Conservation (phyloP, 345 rosid species). For the Limnanthes douglasii region DNA sequence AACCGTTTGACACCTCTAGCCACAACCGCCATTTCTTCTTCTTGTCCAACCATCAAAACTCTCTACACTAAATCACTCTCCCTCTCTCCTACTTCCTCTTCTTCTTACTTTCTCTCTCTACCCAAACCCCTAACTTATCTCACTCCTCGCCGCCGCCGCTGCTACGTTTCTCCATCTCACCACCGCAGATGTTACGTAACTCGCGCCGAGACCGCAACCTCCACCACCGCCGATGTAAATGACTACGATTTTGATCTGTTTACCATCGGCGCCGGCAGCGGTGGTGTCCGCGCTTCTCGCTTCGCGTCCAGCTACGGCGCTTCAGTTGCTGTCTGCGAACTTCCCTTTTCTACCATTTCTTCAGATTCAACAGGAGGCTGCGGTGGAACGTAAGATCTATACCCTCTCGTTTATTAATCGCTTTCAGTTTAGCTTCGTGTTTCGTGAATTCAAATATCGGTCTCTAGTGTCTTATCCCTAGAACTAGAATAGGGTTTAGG, state of each 20-base stretch:
- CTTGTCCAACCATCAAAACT: too few relatives aligned
- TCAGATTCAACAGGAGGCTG: conserved; percentile 89
- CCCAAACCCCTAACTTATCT: conserved; percentile 23
- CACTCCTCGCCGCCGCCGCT: conserved; percentile 9
- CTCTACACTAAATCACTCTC: too few relatives aligned
- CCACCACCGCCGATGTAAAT: conserved; percentile 33
- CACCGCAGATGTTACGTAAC: conserved; percentile 24
- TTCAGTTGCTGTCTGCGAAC: conserved; percentile 89
- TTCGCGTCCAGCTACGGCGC: conserved; percentile 82
- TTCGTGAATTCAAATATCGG: too few relatives aligned
- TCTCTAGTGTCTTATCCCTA: too few relatives aligned
- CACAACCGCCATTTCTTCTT: too few relatives aligned
- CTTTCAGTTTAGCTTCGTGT: too few relatives aligned
- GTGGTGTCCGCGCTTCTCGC: conserved; percentile 94
- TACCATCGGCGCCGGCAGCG: conserved; percentile 94
- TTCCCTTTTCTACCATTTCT: conserved; percentile 78
- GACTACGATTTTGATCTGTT: conserved; percentile 85
- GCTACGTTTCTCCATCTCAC: conserved; percentile 10
- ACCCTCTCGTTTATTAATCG: background rate
- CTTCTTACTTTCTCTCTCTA: conserved; percentile 13
- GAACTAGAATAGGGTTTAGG: too few relatives aligned
- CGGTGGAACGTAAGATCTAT: conserved; percentile 76
- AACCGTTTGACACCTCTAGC: too few relatives aligned
- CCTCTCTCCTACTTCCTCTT: conserved; percentile 4
- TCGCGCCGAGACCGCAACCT: conserved; percentile 41